Conservation (phyloP, 2,329 filamentous ascomycete genomes). For the Nigrospora osmanthi region DNA sequence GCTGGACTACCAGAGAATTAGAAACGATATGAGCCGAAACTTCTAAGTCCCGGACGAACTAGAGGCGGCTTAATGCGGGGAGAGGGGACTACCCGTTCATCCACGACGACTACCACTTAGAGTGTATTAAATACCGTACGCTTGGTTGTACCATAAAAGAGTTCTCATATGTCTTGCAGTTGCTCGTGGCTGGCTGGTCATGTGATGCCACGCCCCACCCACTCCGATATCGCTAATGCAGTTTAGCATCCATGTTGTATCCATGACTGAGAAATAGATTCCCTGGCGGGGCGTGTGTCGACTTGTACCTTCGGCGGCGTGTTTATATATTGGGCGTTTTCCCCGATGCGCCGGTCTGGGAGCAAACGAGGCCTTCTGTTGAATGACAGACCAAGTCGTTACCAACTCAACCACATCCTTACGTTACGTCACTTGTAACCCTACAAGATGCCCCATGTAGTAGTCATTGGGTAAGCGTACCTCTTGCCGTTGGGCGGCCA, state of each 20-base stretch:
- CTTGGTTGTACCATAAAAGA: slow-evolving; percentile 47
- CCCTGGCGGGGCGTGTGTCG: neutral
- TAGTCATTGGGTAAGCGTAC: too few relatives aligned
- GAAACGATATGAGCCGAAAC: slow-evolving; percentile 84
- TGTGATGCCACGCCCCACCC: neutral
- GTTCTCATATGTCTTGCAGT: slow-evolving; percentile 19
- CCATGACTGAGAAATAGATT: neutral
- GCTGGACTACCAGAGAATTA: slow-evolving; percentile 69
- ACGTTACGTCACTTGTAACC: too few relatives aligned
- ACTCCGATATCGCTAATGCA: neutral
- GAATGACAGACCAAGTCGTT: too few relatives aligned
- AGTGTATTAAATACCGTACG: slow-evolving; percentile 48
- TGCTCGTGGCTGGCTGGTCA: neutral
- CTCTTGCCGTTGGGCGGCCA: too few relatives aligned
- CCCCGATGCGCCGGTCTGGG: neutral
- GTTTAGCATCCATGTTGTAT: neutral
- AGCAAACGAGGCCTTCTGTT: neutral
- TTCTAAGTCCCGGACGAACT: slow-evolving; percentile 29
- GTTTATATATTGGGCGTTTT: neutral
- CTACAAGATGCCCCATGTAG: too few relatives aligned
- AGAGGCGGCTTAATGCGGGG: slow-evolving; percentile 13
- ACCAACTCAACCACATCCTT: too few relatives aligned
- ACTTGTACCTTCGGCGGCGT: neutral
- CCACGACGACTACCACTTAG: slow-evolving; percentile 14
- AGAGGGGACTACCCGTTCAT: slow-evolving; percentile 32